Conservation (phyloP, 305 asterid genomes). For the Petunia hybrid region DNA sequence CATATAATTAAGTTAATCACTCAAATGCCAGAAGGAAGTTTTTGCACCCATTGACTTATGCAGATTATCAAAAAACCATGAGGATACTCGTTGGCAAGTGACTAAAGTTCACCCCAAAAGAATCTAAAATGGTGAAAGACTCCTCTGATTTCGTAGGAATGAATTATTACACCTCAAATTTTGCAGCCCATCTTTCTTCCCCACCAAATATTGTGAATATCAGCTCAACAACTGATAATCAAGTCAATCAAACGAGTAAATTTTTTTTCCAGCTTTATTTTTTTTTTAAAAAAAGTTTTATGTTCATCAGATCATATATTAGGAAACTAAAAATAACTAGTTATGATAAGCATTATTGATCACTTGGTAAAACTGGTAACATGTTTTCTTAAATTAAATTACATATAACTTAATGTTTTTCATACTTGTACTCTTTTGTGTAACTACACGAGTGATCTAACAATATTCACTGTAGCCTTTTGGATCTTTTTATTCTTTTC, state of each 20-base stretch:
- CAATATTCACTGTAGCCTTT: no score
- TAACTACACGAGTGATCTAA: no score
- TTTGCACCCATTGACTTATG: constrained; percentile 36
- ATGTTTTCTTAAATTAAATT: no score
- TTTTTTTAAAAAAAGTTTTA: no score
- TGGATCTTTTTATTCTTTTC: no score
- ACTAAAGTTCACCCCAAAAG: neutral
- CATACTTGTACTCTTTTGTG: no score
- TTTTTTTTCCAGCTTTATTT: neutral
- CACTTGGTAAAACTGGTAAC: no score
- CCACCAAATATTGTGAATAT: neutral
- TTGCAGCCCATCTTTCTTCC: constrained; percentile 24
- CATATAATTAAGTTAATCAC: no score
- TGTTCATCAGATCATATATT: no score
- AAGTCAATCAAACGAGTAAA: neutral
- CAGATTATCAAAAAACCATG: constrained; percentile 43
- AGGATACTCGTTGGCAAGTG: neutral
- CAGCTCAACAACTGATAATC: neutral
- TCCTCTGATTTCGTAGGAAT: constrained; percentile 39
- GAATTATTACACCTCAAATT: constrained; percentile 40
- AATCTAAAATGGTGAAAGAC: constrained; percentile 23
- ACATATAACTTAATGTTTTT: no score
- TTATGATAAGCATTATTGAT: no score
- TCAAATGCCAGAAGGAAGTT: neutral
- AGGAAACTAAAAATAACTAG: no score